These are phyloP conservation scores for Aspergillus pseudoglaucus DNA, from an alignment of 2,329 filamentous ascomycete species.

Conservation along the genomic window DNA sequence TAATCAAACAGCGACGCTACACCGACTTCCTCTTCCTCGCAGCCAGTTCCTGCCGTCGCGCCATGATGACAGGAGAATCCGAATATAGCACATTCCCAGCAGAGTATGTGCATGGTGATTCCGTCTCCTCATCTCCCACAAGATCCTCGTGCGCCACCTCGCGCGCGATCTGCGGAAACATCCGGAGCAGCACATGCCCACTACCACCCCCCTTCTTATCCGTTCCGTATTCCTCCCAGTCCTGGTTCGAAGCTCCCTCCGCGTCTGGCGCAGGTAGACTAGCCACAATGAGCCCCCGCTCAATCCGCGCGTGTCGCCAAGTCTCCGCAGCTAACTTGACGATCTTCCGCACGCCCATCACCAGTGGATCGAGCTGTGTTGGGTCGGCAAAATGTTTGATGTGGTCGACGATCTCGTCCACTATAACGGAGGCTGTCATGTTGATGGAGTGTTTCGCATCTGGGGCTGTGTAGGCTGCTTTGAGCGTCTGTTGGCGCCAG, in stretches of 20 bases:
- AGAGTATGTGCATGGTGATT: conserved; percentile 42
- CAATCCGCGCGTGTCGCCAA: conserved; percentile 52
- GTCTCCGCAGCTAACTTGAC: conserved; percentile 54
- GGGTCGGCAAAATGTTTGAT: conserved; percentile 50
- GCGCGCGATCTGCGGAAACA: conserved; percentile 49
- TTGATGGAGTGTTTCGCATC: conserved; percentile 53
- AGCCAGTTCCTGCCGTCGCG: conserved; percentile 32
- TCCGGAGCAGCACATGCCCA: conserved; percentile 42
- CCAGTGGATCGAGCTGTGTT: conserved; percentile 45
- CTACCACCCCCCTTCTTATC: conserved; percentile 12
- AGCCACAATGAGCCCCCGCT: conserved; percentile 50
- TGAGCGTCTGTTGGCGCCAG: conserved; percentile 53
- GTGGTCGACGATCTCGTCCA: conserved; percentile 51
- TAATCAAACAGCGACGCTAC: too few species aligned
- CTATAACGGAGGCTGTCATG: conserved; percentile 48
- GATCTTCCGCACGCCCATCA: conserved; percentile 47
- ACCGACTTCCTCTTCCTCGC: background rate
- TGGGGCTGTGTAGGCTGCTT: conserved; percentile 51
- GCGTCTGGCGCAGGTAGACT: conserved; percentile 41
- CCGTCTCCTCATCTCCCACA: conserved; percentile 41
- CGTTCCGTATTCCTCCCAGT: conserved; percentile 31
- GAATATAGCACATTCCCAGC: conserved; percentile 46
- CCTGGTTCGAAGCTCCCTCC: conserved; percentile 27
- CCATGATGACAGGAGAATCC: conserved; percentile 39
- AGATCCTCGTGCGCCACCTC: conserved; percentile 46